phyloP scores from a whole-genome alignment of 305 asterid genomes.

The Lippia alba region DNA sequence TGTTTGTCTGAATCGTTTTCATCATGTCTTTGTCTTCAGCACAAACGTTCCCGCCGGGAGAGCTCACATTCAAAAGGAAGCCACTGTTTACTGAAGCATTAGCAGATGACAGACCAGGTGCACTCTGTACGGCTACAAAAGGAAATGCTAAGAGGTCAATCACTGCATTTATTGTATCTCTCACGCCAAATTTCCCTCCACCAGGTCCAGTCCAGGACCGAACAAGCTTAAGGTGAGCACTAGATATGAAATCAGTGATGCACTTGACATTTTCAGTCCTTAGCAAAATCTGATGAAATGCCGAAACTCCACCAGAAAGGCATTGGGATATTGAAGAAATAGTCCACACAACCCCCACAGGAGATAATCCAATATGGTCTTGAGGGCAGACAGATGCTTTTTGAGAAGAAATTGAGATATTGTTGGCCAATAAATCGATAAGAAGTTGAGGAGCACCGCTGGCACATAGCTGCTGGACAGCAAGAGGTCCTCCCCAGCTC shows the following conservation, averaged over 20 bases:
- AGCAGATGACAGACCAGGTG: conserved; percentile 80
- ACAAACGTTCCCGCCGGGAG: conserved; percentile 94
- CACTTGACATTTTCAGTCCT: conserved; percentile 75
- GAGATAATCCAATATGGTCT: conserved; percentile 80
- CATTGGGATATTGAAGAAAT: conserved; percentile 90
- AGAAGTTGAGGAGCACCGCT: conserved; percentile 96
- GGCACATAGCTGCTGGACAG: conserved; percentile 96
- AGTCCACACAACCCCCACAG: conserved; percentile 90
- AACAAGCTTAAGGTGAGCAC: conserved; percentile 79
- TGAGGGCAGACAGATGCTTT: conserved; percentile 45
- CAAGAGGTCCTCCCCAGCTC: conserved; percentile 98
- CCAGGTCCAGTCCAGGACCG: conserved; percentile 90
- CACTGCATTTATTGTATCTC: conserved; percentile 81
- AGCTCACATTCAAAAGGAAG: conserved; percentile 88
- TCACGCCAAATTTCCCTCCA: conserved; percentile 89
- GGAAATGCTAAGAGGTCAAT: conserved; percentile 95
- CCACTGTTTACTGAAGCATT: conserved; percentile 98
- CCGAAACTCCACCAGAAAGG: conserved; percentile 87
- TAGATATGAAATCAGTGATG: conserved; percentile 73
- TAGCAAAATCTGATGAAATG: conserved; percentile 86
- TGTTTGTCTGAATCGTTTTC: conserved; percentile 82
- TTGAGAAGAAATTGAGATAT: conserved; percentile 51
- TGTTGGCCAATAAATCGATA: conserved; percentile 79
- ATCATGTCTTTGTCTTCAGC: conserved; percentile 92
- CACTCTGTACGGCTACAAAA: conserved; percentile 88